Base-by-base conservation (phyloP, 192 early-diverging fungal species). In the Coemansia erecta region DNA sequence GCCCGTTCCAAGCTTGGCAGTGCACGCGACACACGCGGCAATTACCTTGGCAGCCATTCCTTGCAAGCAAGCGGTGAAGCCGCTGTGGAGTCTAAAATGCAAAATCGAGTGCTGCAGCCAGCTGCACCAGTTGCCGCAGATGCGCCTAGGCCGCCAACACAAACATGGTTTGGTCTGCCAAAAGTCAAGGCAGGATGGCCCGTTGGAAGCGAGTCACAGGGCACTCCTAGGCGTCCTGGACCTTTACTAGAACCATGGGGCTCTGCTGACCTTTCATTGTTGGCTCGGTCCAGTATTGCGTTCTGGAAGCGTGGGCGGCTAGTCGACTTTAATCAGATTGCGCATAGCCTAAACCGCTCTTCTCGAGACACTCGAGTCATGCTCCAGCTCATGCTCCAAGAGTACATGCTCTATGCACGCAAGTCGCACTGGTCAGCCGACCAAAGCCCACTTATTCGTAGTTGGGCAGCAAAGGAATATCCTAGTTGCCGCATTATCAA, bases 321-420 rank as follows among this genome's bases (percentile, higher is more conserved):
- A 9, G 73, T 58, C 3, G 63, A 70, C 59, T 60, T 52, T 22
- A 42, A 37, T 8, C 23, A 28, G 39, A 51, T 66, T 13, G 61
- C 67, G 1, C 21, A 39, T 10, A 40, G 48, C 7, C 46, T 76
- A 51, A 37, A 40, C 15, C 59, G 73, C 17, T 39, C 60, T 12
- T 46, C 21, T 0, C 56, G 55, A 31, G 73, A 76, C 21, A 53
- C 66, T 21, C 40, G 46, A 23, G 44, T 52, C 10, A 70, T 66
- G 66, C 63, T 75, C 18, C 66, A 61, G 54, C 59, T 66, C 10
- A 69, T 76, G 73, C 67, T 76, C 11, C 60, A 70, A 19, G 73
- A 76, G 37, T 55, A 66, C 37, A 47, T 43, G 37, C 60, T 70
- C 39, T 52, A 52, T 17, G 73, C 56, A 22, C 61, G 63, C 24